Evolutionary conservation across 176 grass and related monocot species (phyloP).

Genomic region (Zea mays): DNA sequence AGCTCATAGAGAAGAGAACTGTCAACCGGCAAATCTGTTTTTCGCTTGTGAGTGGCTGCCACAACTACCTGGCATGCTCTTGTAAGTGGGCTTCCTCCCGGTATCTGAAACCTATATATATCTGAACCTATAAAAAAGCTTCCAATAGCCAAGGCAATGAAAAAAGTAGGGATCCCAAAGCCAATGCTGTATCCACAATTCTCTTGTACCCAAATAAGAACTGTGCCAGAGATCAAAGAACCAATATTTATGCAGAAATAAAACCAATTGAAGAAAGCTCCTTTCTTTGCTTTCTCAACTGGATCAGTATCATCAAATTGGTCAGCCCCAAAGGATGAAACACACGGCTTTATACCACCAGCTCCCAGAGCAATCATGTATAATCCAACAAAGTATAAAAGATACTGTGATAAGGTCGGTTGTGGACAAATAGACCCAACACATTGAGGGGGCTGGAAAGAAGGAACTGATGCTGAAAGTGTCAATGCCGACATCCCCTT

Average conservation of each 20-base stretch:
- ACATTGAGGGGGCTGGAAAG: slow-evolving; percentile 56
- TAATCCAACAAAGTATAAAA: slow-evolving; percentile 63
- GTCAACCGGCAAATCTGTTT: slow-evolving; percentile 55
- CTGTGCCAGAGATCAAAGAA: slow-evolving; percentile 63
- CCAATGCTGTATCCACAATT: slow-evolving; percentile 78
- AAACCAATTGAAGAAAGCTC: slow-evolving; percentile 85
- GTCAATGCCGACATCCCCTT: slow-evolving; percentile 76
- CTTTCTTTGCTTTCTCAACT: slow-evolving; percentile 66
- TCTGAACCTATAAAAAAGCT: slow-evolving; percentile 74
- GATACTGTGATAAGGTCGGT: slow-evolving; percentile 57
- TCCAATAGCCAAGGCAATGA: slow-evolving; percentile 66
- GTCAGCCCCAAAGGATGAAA: slow-evolving; percentile 77
- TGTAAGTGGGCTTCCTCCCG: slow-evolving; percentile 78
- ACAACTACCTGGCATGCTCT: slow-evolving; percentile 82
- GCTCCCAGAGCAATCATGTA: slow-evolving; percentile 77
- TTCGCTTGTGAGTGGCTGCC: slow-evolving; percentile 61
- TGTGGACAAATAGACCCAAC: slow-evolving; percentile 55
- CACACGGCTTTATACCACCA: slow-evolving; percentile 86
- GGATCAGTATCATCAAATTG: slow-evolving; percentile 80
- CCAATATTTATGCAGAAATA: slow-evolving; percentile 80
- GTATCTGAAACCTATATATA: slow-evolving; percentile 76
- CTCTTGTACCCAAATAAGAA: slow-evolving; percentile 83
- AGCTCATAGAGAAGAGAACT: slow-evolving; percentile 74
- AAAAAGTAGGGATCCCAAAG: slow-evolving; percentile 73
- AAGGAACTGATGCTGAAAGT: slow-evolving; percentile 56